A percentile compares a stretch with the other conserved stretches of the same genome.
Evolutionary conservation across 1,139 yeast genomes (phyloP).

Genomic region (Ogataea hybrid): DNA sequence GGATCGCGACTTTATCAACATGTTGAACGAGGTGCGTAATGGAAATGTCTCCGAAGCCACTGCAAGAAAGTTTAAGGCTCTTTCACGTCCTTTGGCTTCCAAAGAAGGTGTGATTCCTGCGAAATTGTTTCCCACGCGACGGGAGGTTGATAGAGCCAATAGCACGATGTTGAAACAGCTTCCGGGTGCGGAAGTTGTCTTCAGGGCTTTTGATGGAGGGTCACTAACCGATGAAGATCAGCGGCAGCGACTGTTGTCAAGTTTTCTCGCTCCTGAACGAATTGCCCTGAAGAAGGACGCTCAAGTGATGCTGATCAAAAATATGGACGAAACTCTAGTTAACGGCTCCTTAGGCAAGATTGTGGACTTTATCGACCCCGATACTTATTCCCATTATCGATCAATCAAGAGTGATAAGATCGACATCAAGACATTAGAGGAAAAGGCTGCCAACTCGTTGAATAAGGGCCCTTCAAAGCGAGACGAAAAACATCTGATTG

Average conservation of each 20-base stretch:
- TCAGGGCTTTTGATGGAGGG: slow-evolving; percentile 65
- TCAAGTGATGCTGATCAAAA: slow-evolving; percentile 95
- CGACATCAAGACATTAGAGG: slow-evolving; percentile 19
- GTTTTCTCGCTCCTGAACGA: slow-evolving; percentile 68
- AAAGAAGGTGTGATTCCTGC: slow-evolving; percentile 83
- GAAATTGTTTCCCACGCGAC: slow-evolving; percentile 77
- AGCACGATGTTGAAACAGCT: slow-evolving; percentile 49
- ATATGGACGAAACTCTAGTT: slow-evolving; percentile 80
- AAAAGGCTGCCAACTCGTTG: slow-evolving; percentile 10
- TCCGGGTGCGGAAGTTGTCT: slow-evolving; percentile 47
- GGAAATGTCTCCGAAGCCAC: slow-evolving; percentile 64
- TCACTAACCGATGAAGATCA: slow-evolving; percentile 42
- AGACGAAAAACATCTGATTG: slow-evolving; percentile 13
- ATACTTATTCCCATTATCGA: slow-evolving; percentile 44
- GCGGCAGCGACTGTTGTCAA: slow-evolving; percentile 47
- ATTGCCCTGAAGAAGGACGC: slow-evolving; percentile 74
- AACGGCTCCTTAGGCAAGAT: slow-evolving; percentile 93
- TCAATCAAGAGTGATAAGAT: slow-evolving; percentile 14
- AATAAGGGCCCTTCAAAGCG: neutral
- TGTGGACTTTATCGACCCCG: slow-evolving; percentile 66
- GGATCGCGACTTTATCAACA: slow-evolving; percentile 69
- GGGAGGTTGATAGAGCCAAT: slow-evolving; percentile 84
- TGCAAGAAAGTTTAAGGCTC: slow-evolving; percentile 48
- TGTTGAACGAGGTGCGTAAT: slow-evolving; percentile 84
- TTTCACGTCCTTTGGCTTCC: slow-evolving; percentile 54